A percentile compares a stretch with the other conserved stretches of the same genome.
Evolutionary conservation across 805 yeast genomes (phyloP).

Genomic region (Torulaspora gathmanii): DNA sequence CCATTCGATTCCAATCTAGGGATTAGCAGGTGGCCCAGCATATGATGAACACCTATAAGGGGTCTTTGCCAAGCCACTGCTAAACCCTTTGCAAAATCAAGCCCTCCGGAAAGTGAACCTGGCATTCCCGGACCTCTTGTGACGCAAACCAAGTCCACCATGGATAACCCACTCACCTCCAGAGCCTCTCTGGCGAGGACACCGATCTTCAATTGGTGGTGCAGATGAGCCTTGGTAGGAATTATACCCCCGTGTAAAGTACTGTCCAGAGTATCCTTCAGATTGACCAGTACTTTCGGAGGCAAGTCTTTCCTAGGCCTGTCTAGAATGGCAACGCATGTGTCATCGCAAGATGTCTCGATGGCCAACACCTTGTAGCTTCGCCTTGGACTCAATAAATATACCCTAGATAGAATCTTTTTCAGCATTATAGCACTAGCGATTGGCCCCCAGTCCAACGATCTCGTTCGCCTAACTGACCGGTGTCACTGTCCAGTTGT

Average conservation of each 20-base stretch:
- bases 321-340: slow-evolving; percentile 78
- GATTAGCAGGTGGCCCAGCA: slow-evolving; percentile 85
- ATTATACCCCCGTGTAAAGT: slow-evolving; percentile 72
- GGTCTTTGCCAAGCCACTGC: slow-evolving; percentile 74
- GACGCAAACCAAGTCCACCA: slow-evolving; percentile 75
- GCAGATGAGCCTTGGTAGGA: slow-evolving; percentile 78
- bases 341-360: slow-evolving; percentile 93
- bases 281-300: slow-evolving; percentile 45
- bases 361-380: slow-evolving; percentile 70
- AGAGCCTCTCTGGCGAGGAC: slow-evolving; percentile 46
- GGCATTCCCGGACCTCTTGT: slow-evolving; percentile 98
- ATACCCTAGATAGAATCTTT: neutral
- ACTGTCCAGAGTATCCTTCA: slow-evolving; percentile 64
- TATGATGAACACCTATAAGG: slow-evolving; percentile 87
- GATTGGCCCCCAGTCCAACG: neutral
- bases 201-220: slow-evolving; percentile 63
- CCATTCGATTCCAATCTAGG: slow-evolving; percentile 50
- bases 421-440: neutral
- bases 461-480: too few relatives aligned
- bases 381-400: neutral
- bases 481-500: neutral
- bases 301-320: slow-evolving; percentile 31
- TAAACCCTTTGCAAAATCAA: slow-evolving; percentile 81
- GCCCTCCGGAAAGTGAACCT: slow-evolving; percentile 78
- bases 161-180: slow-evolving; percentile 11